Conservation (phyloP, 805 yeast genomes). For the Torulaspora quercuum region DNA sequence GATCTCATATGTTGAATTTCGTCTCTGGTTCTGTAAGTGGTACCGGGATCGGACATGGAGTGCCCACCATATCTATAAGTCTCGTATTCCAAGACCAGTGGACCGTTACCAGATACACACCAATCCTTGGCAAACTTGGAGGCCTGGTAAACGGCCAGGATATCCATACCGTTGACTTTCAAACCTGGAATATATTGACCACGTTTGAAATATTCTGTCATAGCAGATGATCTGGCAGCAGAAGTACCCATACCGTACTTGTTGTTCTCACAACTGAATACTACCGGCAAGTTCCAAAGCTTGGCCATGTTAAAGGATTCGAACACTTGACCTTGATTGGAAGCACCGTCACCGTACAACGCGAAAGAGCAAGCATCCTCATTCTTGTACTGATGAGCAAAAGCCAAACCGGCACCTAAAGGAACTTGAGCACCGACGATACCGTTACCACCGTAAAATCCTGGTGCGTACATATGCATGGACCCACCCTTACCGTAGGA, state of each 20-base stretch:
- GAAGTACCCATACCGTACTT: conserved; percentile 99
- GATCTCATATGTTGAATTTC: conserved; percentile 99
- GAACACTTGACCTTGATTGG: conserved; percentile 98
- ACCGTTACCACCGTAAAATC: conserved; percentile 99
- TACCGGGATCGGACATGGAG: conserved; percentile 99
- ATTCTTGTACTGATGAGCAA: conserved; percentile 91
- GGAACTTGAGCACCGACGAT: conserved; percentile 99
- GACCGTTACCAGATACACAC: conserved; percentile 91
- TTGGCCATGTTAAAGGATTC: conserved; percentile 99
- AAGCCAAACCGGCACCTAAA: conserved; percentile 96
- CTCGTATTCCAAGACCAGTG: conserved; percentile 92
- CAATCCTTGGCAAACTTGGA: conserved; percentile 96
- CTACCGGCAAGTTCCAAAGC: conserved; percentile 92
- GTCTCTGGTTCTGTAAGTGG: conserved; percentile 99
- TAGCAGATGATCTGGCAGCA: conserved; percentile 93
- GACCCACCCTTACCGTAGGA: conserved; percentile 99
- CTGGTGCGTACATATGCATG: conserved; percentile 96
- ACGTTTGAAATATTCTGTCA: conserved; percentile 96
- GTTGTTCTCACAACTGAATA: conserved; percentile 97
- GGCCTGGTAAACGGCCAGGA: conserved; percentile 90
- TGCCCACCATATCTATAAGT: conserved; percentile 99
- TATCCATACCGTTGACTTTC: conserved; percentile 98
- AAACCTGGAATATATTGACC: conserved; percentile 99
- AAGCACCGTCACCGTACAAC: conserved; percentile 98
- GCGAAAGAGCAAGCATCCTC: conserved; percentile 80